Evolutionary conservation across 331 rosid species (phyloP).

Genomic region (Rhamnella rubrinervis): DNA sequence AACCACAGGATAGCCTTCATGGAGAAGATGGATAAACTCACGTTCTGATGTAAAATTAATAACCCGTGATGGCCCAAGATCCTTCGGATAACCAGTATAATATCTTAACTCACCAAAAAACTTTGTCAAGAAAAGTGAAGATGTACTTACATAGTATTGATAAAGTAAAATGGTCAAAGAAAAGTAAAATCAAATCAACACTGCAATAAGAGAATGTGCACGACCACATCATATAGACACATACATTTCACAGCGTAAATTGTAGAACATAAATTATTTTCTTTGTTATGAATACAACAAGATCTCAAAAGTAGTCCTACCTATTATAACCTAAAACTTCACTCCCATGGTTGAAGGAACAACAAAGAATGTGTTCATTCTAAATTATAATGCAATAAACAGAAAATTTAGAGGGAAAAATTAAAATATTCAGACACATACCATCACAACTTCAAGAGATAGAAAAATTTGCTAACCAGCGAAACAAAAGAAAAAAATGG

Average conservation of each 20-base stretch:
- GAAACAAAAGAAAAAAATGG: too few species aligned
- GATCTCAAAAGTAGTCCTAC: too few species aligned
- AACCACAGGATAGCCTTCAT: conserved; percentile 79
- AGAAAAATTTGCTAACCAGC: too few species aligned
- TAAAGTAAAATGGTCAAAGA: not conserved
- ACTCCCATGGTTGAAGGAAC: too few species aligned
- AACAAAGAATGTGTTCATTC: too few species aligned
- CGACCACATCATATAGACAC: not conserved
- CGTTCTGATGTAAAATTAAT: conserved; percentile 88
- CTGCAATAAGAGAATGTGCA: not conserved
- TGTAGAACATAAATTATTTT: not conserved
- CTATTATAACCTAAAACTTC: too few species aligned
- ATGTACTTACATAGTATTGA: not conserved
- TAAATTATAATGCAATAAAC: too few species aligned
- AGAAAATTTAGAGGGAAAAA: too few species aligned
- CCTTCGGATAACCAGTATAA: conserved; percentile 85
- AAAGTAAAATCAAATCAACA: not conserved
- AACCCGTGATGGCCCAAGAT: conserved; percentile 80
- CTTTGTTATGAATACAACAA: too few species aligned
- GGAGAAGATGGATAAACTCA: conserved; percentile 82
- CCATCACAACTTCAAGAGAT: too few species aligned
- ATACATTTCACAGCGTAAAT: conserved; percentile 8
- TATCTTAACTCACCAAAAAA: conserved; percentile 43
- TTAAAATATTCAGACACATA: too few species aligned
- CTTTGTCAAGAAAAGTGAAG: not conserved